A percentile compares a stretch with the other conserved stretches of the same genome.
phyloP scores from a whole-genome alignment of 2,329 filamentous ascomycete genomes.

The Coleophoma eucalyptorum region DNA sequence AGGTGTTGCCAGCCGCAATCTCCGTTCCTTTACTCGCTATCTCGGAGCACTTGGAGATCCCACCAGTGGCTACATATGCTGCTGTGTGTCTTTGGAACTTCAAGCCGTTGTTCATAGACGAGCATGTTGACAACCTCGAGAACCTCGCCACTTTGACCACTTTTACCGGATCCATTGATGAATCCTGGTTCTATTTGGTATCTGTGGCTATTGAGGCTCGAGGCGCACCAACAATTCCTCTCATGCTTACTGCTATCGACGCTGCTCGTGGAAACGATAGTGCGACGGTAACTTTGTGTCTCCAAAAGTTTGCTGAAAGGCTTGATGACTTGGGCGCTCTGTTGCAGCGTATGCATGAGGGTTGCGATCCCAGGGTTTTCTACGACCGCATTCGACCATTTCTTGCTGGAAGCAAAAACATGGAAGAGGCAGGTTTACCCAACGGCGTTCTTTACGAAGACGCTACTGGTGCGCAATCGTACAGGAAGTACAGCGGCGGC shows the following conservation, averaged over 20 bases:
- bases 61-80: conserved; percentile 91
- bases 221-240: conserved; percentile 78
- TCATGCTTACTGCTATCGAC: conserved; percentile 84
- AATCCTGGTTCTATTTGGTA: conserved; percentile 98
- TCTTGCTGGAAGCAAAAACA: conserved; percentile 94
- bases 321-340: conserved; percentile 79
- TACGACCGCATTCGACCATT: conserved; percentile 96
- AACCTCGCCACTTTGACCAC: conserved; percentile 87
- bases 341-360: conserved; percentile 88
- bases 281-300: conserved; percentile 67
- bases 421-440: conserved; percentile 89
- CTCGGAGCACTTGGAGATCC: conserved; percentile 76
- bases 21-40: conserved; percentile 78
- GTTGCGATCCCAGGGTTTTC: conserved; percentile 90
- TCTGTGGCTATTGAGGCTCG: conserved; percentile 94
- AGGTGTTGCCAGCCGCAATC: conserved; percentile 71
- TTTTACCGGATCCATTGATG: conserved; percentile 90
- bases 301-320: conserved; percentile 81
- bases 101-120: conserved; percentile 82
- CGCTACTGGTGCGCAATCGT: conserved; percentile 61
- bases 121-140: conserved; percentile 76
- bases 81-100: conserved; percentile 95
- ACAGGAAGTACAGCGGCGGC: conserved; percentile 85
- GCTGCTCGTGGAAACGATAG: conserved; percentile 71
- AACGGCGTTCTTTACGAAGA: conserved; percentile 85